phyloP scores from a whole-genome alignment of 306 rosid genomes.

The Luffa aegyptiaca region DNA sequence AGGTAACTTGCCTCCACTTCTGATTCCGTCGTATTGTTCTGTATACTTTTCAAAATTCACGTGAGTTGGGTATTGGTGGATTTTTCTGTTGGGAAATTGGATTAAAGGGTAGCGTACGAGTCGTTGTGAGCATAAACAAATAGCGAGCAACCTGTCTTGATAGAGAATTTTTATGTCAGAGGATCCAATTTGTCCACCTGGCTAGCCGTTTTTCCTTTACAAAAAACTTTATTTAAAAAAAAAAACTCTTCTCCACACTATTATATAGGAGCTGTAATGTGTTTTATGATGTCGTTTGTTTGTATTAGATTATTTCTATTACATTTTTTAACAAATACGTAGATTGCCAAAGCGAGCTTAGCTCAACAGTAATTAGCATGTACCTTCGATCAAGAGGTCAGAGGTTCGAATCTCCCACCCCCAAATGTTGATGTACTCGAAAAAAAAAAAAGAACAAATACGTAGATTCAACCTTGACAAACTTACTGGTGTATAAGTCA shows the following conservation, averaged over 20 bases:
- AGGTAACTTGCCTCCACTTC: slow-evolving; percentile 1
- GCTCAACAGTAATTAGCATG: too few relatives aligned
- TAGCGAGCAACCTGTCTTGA: background rate
- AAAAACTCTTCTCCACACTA: background rate
- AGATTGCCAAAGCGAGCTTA: too few relatives aligned
- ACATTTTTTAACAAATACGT: too few relatives aligned
- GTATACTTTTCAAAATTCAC: background rate
- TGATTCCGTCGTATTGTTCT: background rate
- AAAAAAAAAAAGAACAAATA: too few relatives aligned
- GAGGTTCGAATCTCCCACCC: too few relatives aligned
- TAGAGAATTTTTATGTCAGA: background rate
- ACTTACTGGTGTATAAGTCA: background rate
- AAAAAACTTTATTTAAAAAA: too few relatives aligned
- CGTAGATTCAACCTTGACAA: background rate
- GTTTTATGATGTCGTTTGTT: background rate
- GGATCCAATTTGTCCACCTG: background rate
- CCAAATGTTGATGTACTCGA: too few relatives aligned
- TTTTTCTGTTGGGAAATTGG: background rate
- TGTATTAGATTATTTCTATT: background rate
- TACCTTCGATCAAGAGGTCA: too few relatives aligned
- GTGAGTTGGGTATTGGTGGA: background rate
- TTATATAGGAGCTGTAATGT: background rate
- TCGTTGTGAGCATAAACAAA: background rate
- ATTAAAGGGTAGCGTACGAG: background rate
- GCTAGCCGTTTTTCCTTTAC: background rate